Conservation (phyloP, 225 moss, liverwort and hornwort genomes). For the Takakia lepidozioides region DNA sequence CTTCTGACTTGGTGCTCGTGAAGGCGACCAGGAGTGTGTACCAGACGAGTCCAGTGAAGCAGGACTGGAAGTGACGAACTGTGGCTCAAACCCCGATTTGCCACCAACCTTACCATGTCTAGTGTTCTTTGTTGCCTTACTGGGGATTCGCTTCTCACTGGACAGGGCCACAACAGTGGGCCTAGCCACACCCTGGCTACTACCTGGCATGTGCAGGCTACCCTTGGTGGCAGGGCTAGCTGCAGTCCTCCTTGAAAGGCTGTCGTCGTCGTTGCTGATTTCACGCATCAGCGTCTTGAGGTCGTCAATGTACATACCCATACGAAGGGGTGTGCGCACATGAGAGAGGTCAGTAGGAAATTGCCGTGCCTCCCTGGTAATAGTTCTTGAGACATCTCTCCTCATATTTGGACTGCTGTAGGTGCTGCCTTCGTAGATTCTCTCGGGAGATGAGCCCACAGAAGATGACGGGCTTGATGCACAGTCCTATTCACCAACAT, state of each 20-base stretch:
- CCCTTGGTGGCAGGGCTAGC: conserved; percentile 8
- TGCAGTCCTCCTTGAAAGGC: conserved; percentile 19
- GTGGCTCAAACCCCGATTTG: conserved; percentile 18
- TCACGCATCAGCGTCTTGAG: conserved; percentile 39
- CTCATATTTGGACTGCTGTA: conserved; percentile 12
- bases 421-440: conserved; percentile 12
- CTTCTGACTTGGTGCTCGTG: conserved; percentile 16
- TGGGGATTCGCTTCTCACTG: too few species aligned
- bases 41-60: conserved; percentile 21
- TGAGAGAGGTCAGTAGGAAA: too few species aligned
- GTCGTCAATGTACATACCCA: conserved; percentile 42
- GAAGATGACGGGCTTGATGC: conserved; percentile 15
- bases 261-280: conserved; percentile 30
- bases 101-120: conserved; percentile 4
- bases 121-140: conserved; percentile 15
- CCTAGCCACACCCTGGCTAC: too few species aligned
- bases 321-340: too few species aligned
- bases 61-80: conserved; percentile 18
- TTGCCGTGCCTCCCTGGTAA: conserved; percentile 6
- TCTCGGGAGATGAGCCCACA: conserved; percentile 35
- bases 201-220: conserved; percentile 4
- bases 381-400: conserved; percentile 13
- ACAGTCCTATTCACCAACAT: too few species aligned
- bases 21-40: conserved; percentile 25
- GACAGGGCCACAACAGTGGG: too few species aligned